phyloP scores from a whole-genome alignment of 2,329 filamentous ascomycete genomes.

The Gyromitra esculenta region DNA sequence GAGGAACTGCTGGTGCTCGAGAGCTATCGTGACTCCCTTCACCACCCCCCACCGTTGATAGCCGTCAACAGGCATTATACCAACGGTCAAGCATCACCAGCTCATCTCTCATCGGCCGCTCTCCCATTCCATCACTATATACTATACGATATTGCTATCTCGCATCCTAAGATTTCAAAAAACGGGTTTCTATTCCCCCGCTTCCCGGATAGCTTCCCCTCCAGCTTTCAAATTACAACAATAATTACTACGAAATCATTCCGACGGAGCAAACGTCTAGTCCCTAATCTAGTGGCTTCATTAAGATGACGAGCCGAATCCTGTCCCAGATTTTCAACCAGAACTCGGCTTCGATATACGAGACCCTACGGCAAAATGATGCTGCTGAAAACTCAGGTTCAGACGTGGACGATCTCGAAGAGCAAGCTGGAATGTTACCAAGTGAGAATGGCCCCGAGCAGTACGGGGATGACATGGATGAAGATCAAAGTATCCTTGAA shows the following conservation, averaged over 20 bases:
- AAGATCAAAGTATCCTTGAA: conserved; percentile 46
- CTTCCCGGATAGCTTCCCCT: not conserved
- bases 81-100: not conserved
- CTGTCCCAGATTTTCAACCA: conserved; percentile 54
- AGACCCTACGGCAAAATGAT: conserved; percentile 57
- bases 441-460: conserved; percentile 40
- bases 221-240: not conserved
- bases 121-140: not conserved
- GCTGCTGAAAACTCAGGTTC: conserved; percentile 54
- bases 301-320: conserved; percentile 51
- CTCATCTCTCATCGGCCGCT: not conserved
- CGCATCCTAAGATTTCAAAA: not conserved
- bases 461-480: conserved; percentile 37
- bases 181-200: conserved; percentile 14
- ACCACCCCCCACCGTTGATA: not conserved
- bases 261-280: not conserved
- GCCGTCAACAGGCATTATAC: not conserved
- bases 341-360: conserved; percentile 57
- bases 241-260: not conserved
- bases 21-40: conserved; percentile 33
- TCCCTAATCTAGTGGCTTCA: conserved; percentile 8
- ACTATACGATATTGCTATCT: not conserved
- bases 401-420: conserved; percentile 54
- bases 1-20: not conserved
- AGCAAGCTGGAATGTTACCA: conserved; percentile 51